A percentile compares a stretch with the other conserved stretches of the same genome.
phyloP scores from a whole-genome alignment of 257 asterid genomes.

The Solanum megistacrolobum region DNA sequence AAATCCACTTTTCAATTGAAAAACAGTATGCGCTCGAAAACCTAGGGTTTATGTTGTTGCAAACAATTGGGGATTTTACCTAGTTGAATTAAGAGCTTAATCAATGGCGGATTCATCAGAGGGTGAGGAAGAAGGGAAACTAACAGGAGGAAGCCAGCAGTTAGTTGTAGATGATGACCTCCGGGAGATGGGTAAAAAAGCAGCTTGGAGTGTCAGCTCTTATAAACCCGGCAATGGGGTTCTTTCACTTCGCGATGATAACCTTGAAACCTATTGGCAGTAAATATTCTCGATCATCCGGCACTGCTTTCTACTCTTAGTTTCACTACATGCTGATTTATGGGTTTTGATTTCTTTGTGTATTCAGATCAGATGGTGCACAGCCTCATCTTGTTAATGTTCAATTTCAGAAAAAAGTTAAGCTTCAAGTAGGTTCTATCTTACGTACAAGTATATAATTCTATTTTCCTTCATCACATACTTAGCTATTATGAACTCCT shows the following conservation, averaged over 20 bases:
- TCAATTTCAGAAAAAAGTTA: constrained; percentile 93
- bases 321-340: background rate
- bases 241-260: constrained; percentile 70
- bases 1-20: background rate
- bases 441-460: background rate
- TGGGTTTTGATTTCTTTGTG: background rate
- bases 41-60: background rate
- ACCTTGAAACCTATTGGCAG: constrained; percentile 97
- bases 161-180: constrained; percentile 70
- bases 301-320: background rate
- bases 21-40: background rate
- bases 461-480: background rate
- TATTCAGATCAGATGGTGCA: constrained; percentile 81
- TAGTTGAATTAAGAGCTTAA: background rate
- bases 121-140: constrained; percentile 88
- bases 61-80: background rate
- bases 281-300: background rate
- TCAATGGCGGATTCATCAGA: constrained; percentile 81
- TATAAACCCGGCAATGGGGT: constrained; percentile 95
- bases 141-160: constrained; percentile 54
- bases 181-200: constrained; percentile 85
- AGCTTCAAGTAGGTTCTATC: constrained; percentile 42
- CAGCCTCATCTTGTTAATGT: constrained; percentile 93
- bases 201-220: constrained; percentile 97
- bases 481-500: background rate